A percentile compares a stretch with the other conserved stretches of the same genome.
phyloP scores from a whole-genome alignment of 2,329 filamentous ascomycete genomes.

The Nemania sp. region DNA sequence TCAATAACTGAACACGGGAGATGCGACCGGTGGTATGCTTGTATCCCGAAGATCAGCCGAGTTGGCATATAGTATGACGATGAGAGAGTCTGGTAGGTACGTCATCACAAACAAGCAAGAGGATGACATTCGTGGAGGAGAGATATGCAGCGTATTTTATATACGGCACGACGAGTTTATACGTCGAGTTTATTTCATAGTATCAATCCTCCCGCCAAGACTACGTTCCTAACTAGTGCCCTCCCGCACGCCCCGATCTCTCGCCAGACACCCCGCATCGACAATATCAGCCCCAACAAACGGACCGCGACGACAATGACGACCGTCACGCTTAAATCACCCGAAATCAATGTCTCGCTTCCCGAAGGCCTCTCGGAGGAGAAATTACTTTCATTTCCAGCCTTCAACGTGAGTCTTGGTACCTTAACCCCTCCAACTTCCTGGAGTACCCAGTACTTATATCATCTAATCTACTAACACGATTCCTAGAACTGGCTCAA shows the following conservation, averaged over 20 bases:
- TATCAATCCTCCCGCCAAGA: background rate
- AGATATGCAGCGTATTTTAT: slow-evolving; percentile 17
- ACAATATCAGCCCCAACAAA: background rate
- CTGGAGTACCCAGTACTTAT: background rate
- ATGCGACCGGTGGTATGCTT: background rate
- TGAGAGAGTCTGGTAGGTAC: too few relatives aligned
- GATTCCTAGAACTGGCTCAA: slow-evolving; percentile 61
- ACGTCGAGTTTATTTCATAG: background rate
- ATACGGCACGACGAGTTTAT: background rate
- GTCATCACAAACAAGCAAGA: too few relatives aligned
- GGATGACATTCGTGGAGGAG: too few relatives aligned
- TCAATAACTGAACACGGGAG: background rate
- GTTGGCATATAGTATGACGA: background rate
- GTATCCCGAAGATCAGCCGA: background rate
- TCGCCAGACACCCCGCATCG: background rate
- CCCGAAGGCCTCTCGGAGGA: slow-evolving; percentile 59
- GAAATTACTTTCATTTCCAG: slow-evolving; percentile 60
- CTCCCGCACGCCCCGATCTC: background rate
- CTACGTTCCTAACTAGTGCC: background rate
- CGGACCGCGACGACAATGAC: slow-evolving; percentile 50
- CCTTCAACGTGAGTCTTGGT: slow-evolving; percentile 59
- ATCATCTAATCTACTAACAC: background rate
- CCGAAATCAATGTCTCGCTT: slow-evolving; percentile 58
- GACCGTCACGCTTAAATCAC: slow-evolving; percentile 55
- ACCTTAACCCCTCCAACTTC: background rate